phyloP scores from a whole-genome alignment of 1,139 yeast genomes.

The Yamadazyma atmosphaerica region DNA sequence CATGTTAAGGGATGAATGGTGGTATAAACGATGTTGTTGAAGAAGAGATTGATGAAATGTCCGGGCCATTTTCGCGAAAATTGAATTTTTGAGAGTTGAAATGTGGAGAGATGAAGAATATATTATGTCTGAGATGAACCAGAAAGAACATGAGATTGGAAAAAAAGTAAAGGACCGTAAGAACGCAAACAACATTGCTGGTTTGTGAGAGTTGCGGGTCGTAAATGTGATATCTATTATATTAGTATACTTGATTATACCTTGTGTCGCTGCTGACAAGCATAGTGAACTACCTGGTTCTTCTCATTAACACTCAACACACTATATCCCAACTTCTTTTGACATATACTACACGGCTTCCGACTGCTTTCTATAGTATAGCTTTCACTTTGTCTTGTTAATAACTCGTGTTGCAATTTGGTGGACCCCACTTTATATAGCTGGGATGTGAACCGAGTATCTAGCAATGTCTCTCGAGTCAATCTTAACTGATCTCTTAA shows the following conservation, averaged over 20 bases:
- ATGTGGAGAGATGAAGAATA: background rate
- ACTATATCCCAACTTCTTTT: slow-evolving; percentile 60
- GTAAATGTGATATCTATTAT: too few relatives aligned
- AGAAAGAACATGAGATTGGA: too few relatives aligned
- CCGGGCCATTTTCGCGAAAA: too few relatives aligned
- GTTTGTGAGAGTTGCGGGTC: too few relatives aligned
- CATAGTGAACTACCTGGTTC: slow-evolving; percentile 67
- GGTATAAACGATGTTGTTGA: background rate
- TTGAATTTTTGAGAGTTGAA: too few relatives aligned
- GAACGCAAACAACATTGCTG: too few relatives aligned
- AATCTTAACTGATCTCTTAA: slow-evolving; percentile 49
- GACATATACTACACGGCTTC: slow-evolving; percentile 59
- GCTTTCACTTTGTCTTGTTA: slow-evolving; percentile 37
- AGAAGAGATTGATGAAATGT: too few relatives aligned
- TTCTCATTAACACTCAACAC: slow-evolving; percentile 56
- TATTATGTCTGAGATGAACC: too few relatives aligned
- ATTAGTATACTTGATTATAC: too few relatives aligned
- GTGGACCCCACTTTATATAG: slow-evolving; percentile 38
- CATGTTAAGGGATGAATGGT: background rate
- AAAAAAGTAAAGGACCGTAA: too few relatives aligned
- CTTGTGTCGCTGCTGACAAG: slow-evolving; percentile 52
- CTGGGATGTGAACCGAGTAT: slow-evolving; percentile 30
- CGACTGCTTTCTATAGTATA: slow-evolving; percentile 37
- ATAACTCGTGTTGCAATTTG: slow-evolving; percentile 35
- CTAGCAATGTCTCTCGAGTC: slow-evolving; percentile 24